Evolutionary conservation across 2,329 filamentous ascomycete genomes (phyloP), one percentile per base, ranked within the genome.

Genomic region (Aspergillus puulaauensis): DNA sequence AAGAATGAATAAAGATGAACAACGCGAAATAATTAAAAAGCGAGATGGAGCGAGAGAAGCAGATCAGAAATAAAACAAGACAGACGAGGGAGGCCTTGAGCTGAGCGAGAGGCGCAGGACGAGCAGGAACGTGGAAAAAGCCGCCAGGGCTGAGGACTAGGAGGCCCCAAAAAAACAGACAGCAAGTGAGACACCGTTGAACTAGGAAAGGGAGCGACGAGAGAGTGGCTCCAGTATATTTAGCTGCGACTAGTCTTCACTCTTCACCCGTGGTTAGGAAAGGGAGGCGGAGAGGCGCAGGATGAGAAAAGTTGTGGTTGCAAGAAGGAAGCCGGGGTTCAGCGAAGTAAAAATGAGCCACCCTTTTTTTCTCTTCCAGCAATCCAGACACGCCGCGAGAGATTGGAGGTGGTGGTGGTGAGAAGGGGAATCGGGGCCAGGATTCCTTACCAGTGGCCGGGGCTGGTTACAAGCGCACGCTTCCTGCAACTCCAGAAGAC

Each of bases 61-160:
- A n/a, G 40, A 37, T 48, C 40, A 33, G 51, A 57, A 59, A 60
- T 55, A 54, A 56, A 61, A 53, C 49, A 46, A 48, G 39, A 47
- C 37, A 43, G 52, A 54, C 51, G 60, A 58, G 45, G 57, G 45
- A 56, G 43, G 45, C 35, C 52, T 55, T 21, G 60, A 61, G 56
- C 50, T 51, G 54, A 52, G 46, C 31, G 63, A 59, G 55, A 56
- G 47, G 60, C 52, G 61, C 57, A 56, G 56, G 64, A 50, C 62
- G 55, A 63, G 58, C 56, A 63, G 54, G 59, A 65, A 63, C 64
- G 62, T 63, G 61, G 57, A 63, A 52, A 46, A 66, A 62, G 64
- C 64, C 64, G 59, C 64, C 64, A 66, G 64, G 64, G 64, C 64
- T 66, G 58, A 61, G 49, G 43, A 59, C 21, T 21, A 21, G 47